These are phyloP conservation scores for Calonectria leucothoes DNA, from an alignment of 2,329 filamentous ascomycete genomes.

Conservation along the genomic window DNA sequence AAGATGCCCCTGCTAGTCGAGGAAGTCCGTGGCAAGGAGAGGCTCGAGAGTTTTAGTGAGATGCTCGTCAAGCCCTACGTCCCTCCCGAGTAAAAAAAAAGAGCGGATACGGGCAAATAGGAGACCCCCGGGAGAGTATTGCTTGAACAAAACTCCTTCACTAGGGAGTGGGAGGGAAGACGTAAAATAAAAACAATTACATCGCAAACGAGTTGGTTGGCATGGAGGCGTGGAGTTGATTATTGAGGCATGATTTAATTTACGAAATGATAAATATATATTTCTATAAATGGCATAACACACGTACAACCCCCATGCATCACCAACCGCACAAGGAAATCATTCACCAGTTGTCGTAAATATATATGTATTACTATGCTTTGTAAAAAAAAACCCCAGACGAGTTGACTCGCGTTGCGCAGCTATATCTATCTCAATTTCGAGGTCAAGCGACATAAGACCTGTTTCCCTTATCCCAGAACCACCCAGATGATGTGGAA, in stretches of 20 bases:
- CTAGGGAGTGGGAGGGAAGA: conserved; percentile 22
- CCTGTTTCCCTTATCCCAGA: conserved; percentile 11
- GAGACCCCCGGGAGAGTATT: neutral
- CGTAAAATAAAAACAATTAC: neutral
- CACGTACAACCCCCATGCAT: conserved; percentile 13
- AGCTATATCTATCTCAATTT: neutral
- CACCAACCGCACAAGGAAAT: conserved; percentile 26
- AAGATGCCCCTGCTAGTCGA: conserved; percentile 97
- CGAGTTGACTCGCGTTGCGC: conserved; percentile 9
- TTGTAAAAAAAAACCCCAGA: conserved; percentile 13
- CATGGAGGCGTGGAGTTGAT: conserved; percentile 33
- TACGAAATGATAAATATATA: conserved; percentile 25
- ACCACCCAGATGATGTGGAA: neutral
- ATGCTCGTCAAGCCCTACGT: conserved; percentile 84
- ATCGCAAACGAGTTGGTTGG: conserved; percentile 3
- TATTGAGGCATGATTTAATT: conserved; percentile 24
- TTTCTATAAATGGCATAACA: neutral
- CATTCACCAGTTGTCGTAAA: conserved; percentile 22
- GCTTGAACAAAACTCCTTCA: neutral
- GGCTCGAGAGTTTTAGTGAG: conserved; percentile 88
- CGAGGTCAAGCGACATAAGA: neutral
- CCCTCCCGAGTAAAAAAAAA: conserved; percentile 64
- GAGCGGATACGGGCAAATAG: neutral
- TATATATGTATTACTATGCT: conserved; percentile 27
- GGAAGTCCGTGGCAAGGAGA: conserved; percentile 95